Evolutionary conservation across 345 rosid genomes (phyloP).

Genomic region (Toxicodendron radicans): DNA sequence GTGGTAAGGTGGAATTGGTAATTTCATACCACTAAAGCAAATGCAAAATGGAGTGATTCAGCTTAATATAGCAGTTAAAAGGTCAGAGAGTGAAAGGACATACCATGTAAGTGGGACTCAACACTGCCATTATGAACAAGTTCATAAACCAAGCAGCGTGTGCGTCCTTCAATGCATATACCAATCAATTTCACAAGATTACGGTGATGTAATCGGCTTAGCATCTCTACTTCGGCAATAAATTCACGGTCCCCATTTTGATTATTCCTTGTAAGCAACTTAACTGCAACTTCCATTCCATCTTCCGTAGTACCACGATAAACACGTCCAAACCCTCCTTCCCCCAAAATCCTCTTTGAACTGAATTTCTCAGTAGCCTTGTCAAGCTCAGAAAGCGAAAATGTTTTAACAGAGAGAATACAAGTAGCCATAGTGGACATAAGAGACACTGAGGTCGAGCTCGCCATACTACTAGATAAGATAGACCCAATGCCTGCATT

Average conservation of each 20-base stretch:
- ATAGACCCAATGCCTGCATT: slow-evolving; percentile 63
- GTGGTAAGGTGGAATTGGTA: neutral
- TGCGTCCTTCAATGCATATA: slow-evolving; percentile 86
- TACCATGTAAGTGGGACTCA: slow-evolving; percentile 99
- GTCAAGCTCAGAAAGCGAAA: slow-evolving; percentile 71
- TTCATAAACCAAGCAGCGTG: slow-evolving; percentile 91
- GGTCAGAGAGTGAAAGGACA: slow-evolving; percentile 11
- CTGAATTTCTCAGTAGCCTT: slow-evolving; percentile 90
- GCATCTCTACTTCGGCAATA: slow-evolving; percentile 98
- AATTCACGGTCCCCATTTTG: slow-evolving; percentile 92
- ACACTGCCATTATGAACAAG: slow-evolving; percentile 94
- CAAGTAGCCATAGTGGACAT: slow-evolving; percentile 80
- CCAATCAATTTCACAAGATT: slow-evolving; percentile 96
- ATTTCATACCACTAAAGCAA: neutral
- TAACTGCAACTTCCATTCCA: slow-evolving; percentile 88
- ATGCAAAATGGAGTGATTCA: neutral
- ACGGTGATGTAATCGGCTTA: slow-evolving; percentile 99
- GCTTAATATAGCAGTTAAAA: neutral
- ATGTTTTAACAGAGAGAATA: slow-evolving; percentile 80
- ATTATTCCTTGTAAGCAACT: slow-evolving; percentile 80
- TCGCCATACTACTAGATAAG: slow-evolving; percentile 62
- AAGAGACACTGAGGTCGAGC: slow-evolving; percentile 77
- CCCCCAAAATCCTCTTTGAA: slow-evolving; percentile 83
- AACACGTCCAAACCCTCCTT: slow-evolving; percentile 99
- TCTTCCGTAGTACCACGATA: slow-evolving; percentile 75